Evolutionary conservation across 2,329 filamentous ascomycete species (phyloP).

Genomic region (Phialocephala subalpina): DNA sequence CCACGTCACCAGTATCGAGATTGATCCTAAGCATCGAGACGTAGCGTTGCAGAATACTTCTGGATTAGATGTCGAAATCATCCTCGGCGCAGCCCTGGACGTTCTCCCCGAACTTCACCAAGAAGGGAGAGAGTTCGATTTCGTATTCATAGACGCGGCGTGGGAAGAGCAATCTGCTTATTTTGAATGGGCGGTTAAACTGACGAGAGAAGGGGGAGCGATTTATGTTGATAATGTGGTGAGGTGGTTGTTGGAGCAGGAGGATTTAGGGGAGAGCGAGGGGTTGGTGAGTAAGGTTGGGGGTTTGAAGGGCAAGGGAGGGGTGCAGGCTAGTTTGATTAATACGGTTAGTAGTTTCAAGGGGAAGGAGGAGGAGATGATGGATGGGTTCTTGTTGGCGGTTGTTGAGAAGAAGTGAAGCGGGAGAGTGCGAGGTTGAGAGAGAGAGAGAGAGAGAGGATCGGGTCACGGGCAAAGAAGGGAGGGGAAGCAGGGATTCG

Average conservation of each 20-base stretch:
- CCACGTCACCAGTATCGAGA: conserved; percentile 60
- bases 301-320: background rate
- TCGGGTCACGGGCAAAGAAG: too few relatives aligned
- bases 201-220: background rate
- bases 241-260: background rate
- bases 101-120: conserved; percentile 47
- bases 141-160: conserved; percentile 61
- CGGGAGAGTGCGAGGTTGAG: too few relatives aligned
- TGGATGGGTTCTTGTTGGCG: background rate
- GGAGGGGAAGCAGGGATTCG: too few relatives aligned
- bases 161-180: background rate
- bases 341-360: background rate
- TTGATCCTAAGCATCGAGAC: conserved; percentile 52
- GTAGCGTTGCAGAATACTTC: conserved; percentile 56
- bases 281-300: background rate
- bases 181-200: background rate
- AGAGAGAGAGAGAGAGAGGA: too few relatives aligned
- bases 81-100: conserved; percentile 54
- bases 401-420: background rate
- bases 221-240: conserved; percentile 1
- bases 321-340: background rate
- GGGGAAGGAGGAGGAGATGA: background rate
- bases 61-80: conserved; percentile 53
- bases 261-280: background rate
- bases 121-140: conserved; percentile 54